Base-by-base conservation (phyloP, 2,329 filamentous ascomycete genomes). In the Geosmithia putterillii region DNA sequence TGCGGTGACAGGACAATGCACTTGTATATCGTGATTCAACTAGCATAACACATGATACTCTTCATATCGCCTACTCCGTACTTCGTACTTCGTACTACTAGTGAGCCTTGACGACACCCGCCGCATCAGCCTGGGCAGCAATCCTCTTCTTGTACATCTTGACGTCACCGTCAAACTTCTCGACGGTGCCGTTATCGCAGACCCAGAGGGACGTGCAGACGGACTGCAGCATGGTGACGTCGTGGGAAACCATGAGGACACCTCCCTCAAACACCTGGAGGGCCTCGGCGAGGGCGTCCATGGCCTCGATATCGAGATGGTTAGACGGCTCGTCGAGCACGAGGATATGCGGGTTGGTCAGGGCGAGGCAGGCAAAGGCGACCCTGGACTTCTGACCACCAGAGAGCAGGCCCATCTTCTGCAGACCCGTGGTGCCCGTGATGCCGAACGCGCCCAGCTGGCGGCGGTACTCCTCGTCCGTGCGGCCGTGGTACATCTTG, bases 371-470 rank as follows among this genome's bases (percentile, higher is more conserved):
- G n/a, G 92, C 90, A 64, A 98, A 98, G 7, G 92, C 92, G 2
- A 98, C 92, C 70, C 92, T 86, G 42, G 89, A 96, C 63, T 98
- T 98, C 59, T 98, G 92, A 69, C 92, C 92, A 73, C 92, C 92
- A 14, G 92, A 98, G 4, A 98, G 67, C 41, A 95, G 65, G 37
- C 68, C 90, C 83, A 98, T 95, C 68, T 94, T 95, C 60, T 98
- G 92, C 44, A 98, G 73, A 56, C 90, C 90, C 4, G 90, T 96
- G 62, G 89, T 98, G 51, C 92, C 92, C 1, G 92, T 98, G 58
- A 83, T 83, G 57, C 82, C 83, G 59, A 85, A 88, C 22, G 92
- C 92, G 55, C 92, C 92, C 15, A 98, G 76, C 62, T 95, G 88
- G 40, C 92, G 79, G 46, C 92, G 86, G 65, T 98, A 98, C 60